Evolutionary conservation across 805 yeast genomes (phyloP), one percentile per base, ranked within the genome.

Genomic region (Wickerhamomyces chambardii): DNA sequence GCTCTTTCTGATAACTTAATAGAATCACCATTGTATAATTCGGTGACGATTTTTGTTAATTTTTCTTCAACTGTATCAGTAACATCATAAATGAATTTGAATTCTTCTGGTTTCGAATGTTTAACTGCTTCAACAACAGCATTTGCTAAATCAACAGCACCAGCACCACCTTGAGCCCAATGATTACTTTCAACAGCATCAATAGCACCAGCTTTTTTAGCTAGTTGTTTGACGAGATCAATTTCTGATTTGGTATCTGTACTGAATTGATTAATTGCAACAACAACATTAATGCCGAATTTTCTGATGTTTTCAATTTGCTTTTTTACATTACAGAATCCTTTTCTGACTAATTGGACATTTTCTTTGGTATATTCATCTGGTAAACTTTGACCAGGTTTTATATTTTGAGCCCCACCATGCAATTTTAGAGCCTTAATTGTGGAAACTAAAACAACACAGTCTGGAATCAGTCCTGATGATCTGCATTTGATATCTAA

Each of bases 361-460:
- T 87, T 81, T 64, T 89, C 96, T 42, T 75, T 69, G 30, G 74
- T 63, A 64, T 90, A 90, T 50, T 74, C 96, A 27, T 65, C 68
- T 26, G 97, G 95, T 48, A 90, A 70, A 28, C 86, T 72, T 47
- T 77, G 82, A 40, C 97, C 97, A 15, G 97, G 95, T 54, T 85
- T 85, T 41, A 90, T 97, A 49, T 85, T 95, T 15, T 97, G 89
- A 33, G 95, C 97, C 44, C 97, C 97, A 41, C 97, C 97, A 56
- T 90, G 97, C 37, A 85, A 76, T 63, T 90, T 90, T 61, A 90
- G 75, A n/a, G 97, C 97, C 55, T 97, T 73, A 4, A 90, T 92
- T 25, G 97, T 90, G 28, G 97, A 96, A 39, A 90, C 97, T 49
- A 90, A 75, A 30, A 90, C 95, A 37, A 90, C 90, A 28, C 83